These are phyloP conservation scores for Aegilops longissima DNA, from an alignment of 176 grass and related monocot genomes.

Conservation along the genomic window DNA sequence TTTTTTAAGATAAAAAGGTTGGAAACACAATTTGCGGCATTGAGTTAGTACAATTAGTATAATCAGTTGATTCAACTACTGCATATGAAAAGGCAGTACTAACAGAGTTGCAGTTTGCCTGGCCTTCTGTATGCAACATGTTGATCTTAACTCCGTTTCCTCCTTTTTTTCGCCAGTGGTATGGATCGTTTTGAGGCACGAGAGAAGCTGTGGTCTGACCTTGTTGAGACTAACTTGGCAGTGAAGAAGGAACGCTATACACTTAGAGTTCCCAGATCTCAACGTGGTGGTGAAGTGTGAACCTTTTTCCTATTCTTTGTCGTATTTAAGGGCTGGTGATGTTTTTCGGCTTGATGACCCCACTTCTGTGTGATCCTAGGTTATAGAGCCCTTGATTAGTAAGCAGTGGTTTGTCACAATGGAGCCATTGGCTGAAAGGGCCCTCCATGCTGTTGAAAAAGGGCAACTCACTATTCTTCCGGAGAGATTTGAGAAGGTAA, in stretches of 20 bases:
- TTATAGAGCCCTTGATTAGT: slow-evolving; percentile 97
- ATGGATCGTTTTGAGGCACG: slow-evolving; percentile 94
- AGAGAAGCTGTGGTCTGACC: slow-evolving; percentile 92
- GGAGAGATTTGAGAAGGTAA: slow-evolving; percentile 99
- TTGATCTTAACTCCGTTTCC: slow-evolving; percentile 29
- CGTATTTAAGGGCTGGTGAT: slow-evolving; percentile 18
- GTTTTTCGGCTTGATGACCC: slow-evolving; percentile 25
- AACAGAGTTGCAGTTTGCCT: slow-evolving; percentile 2
- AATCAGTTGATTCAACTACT: slow-evolving; percentile 8
- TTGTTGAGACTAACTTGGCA: slow-evolving; percentile 79
- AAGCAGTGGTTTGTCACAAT: slow-evolving; percentile 99
- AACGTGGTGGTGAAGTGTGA: slow-evolving; percentile 96
- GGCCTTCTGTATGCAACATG: not conserved
- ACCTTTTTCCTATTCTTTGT: slow-evolving; percentile 40
- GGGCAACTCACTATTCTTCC: slow-evolving; percentile 92
- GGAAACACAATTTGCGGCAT: not conserved
- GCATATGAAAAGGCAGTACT: not conserved
- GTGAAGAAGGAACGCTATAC: slow-evolving; percentile 93
- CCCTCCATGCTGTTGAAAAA: slow-evolving; percentile 80
- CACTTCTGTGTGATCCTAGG: slow-evolving; percentile 54
- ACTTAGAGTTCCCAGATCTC: slow-evolving; percentile 93
- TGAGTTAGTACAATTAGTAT: not conserved
- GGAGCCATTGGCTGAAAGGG: slow-evolving; percentile 91
- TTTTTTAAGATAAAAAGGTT: slow-evolving; percentile 12
- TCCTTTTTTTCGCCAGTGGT: slow-evolving; percentile 55